A percentile compares a stretch with the other conserved stretches of the same genome.
These are phyloP conservation scores for Dillenia suffruticosa DNA, from an alignment of 164 flowering plant species.

Conservation along the genomic window DNA sequence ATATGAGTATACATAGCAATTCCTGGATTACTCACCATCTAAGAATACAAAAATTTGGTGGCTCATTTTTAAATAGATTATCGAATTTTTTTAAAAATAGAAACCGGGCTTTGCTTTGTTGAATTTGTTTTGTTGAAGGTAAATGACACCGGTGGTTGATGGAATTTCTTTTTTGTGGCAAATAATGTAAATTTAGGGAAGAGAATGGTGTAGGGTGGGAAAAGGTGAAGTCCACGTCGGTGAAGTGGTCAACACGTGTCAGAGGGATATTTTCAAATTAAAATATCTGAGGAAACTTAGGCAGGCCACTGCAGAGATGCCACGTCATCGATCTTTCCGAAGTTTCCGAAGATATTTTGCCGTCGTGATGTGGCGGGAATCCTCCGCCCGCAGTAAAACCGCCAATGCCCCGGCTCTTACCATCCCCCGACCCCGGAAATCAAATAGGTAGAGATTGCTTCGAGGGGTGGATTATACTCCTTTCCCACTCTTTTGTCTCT, in stretches of 20 bases:
- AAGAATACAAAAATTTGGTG: too few species aligned
- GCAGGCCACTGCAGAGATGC: background rate
- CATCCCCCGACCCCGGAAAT: too few species aligned
- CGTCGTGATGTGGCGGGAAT: background rate
- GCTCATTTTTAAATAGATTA: background rate
- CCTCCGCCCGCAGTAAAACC: too few species aligned
- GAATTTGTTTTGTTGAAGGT: too few species aligned
- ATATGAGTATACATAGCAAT: too few species aligned
- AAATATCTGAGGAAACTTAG: constrained; percentile 3
- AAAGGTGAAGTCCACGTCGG: constrained; percentile 12
- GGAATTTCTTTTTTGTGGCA: constrained; percentile 1
- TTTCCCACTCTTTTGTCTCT: too few species aligned
- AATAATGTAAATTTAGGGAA: background rate
- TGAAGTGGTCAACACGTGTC: constrained; percentile 7
- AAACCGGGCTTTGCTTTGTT: too few species aligned
- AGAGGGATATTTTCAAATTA: constrained; percentile 1
- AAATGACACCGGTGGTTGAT: too few species aligned
- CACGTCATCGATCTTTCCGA: constrained; percentile 4
- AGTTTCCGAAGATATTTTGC: constrained; percentile 6
- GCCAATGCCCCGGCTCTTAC: too few species aligned
- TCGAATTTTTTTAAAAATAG: background rate
- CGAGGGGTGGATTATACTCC: too few species aligned
- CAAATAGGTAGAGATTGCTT: too few species aligned
- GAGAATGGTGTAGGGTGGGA: background rate
- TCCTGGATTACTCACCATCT: too few species aligned